Conservation (phyloP, 2,329 filamentous ascomycete species). For the Aspergillus sp. region DNA sequence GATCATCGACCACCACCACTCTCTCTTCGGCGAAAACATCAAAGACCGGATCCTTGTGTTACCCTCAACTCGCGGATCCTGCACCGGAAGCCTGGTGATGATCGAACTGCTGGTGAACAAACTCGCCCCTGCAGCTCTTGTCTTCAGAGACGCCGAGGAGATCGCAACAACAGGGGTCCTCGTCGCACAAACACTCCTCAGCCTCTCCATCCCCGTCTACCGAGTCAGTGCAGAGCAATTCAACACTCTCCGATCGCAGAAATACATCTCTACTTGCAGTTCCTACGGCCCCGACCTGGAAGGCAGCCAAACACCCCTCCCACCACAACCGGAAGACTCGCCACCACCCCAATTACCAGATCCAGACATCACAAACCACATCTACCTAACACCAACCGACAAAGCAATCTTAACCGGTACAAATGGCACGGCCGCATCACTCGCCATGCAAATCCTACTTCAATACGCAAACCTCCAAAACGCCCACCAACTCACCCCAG, state of each 20-base stretch:
- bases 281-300: no score
- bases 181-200: slow-evolving; percentile 44
- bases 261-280: background rate
- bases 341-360: background rate
- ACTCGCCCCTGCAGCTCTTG: slow-evolving; percentile 39
- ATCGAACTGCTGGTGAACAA: slow-evolving; percentile 46
- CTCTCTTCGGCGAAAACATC: slow-evolving; percentile 36
- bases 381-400: slow-evolving; percentile 26
- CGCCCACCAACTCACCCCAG: slow-evolving; percentile 34
- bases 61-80: slow-evolving; percentile 50
- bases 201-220: slow-evolving; percentile 43
- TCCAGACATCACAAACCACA: background rate
- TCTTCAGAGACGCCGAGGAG: slow-evolving; percentile 45
- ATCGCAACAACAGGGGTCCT: slow-evolving; percentile 50
- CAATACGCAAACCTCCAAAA: slow-evolving; percentile 38
- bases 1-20: slow-evolving; percentile 48
- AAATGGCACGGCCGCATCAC: slow-evolving; percentile 33
- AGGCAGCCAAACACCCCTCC: background rate
- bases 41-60: slow-evolving; percentile 42
- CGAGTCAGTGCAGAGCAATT: background rate
- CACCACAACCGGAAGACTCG: background rate
- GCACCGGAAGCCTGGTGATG: slow-evolving; percentile 47
- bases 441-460: slow-evolving; percentile 42
- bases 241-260: background rate
- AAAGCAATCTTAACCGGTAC: slow-evolving; percentile 29